Base-by-base conservation (phyloP, 148 eudicot genomes). In the Persicaria maculosa region DNA sequence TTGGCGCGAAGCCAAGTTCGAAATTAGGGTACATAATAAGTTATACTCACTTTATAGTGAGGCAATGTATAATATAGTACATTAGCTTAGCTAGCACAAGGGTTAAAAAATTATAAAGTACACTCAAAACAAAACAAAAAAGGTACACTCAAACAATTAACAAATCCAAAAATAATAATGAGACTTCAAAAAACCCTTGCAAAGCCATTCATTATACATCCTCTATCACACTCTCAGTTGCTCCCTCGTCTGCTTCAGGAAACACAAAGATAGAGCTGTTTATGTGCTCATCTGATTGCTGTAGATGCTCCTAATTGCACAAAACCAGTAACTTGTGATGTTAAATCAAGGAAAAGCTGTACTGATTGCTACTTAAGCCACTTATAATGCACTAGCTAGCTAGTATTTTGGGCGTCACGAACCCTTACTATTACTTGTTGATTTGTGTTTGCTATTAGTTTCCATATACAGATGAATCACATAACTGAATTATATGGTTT, bases 181-280 rank as follows among this genome's bases (percentile, higher is more conserved):
- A 31, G 3, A 31, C 40, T 31, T 31, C 40, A 31, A 31, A 31
- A 31, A 31, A 31, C 40, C 40, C 40, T 31, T 31, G 40, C 0
- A 31, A 31, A 31, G 40, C 2, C 40, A 31, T 31, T 31, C 25
- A 22, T 22, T 9, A 57, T 57, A 17, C 20, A 5, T 20, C 47
- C 47, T 65, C 8, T 31, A 31, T 31, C 36, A 31, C 36, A 31
- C 36, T 31, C 19, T 45, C 70, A 65, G 70, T 65, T 65, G 70
- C 4, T 65, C 70, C 46, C 70, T 65, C 43, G 4, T 43, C 70
- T 65, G 70, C 70, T 65, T 65, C 46, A 65, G n/a, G 7, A 65
- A 65, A 65, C 70, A 65, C 43, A 65, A 65, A 65, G 31, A 9
- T 17, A 57, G 7, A 36, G 70, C 19, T 65, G 70, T 5, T 12